phyloP scores from a whole-genome alignment of 208 protist genomes.

The Angomonas desouzai region DNA sequence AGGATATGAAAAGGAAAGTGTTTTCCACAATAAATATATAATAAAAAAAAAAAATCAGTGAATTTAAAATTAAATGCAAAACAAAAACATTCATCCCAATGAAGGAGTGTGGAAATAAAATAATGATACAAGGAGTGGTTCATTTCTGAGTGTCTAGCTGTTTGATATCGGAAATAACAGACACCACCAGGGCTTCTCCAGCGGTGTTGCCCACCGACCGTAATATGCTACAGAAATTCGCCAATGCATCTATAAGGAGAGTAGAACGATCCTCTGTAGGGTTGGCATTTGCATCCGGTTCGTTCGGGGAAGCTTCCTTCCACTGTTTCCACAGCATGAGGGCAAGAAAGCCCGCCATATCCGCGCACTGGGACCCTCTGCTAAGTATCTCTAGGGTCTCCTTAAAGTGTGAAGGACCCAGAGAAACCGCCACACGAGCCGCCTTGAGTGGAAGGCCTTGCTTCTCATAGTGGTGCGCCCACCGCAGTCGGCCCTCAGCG shows the following conservation, averaged over 20 bases:
- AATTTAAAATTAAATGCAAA: too few species aligned
- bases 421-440: conserved; percentile 40
- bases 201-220: conserved; percentile 48
- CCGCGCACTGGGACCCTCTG: conserved; percentile 47
- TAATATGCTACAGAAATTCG: conserved; percentile 57
- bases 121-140: too few species aligned
- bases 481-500: conserved; percentile 39
- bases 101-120: not conserved
- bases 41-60: too few species aligned
- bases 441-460: conserved; percentile 46
- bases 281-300: not conserved
- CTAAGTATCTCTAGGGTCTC: conserved; percentile 44
- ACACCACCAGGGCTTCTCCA: conserved; percentile 34
- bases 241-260: conserved; percentile 37
- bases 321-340: conserved; percentile 27
- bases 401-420: conserved; percentile 6
- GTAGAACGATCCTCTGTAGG: conserved; percentile 2
- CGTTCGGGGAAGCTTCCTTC: too few species aligned
- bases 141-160: too few species aligned
- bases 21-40: too few species aligned
- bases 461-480: conserved; percentile 50
- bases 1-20: too few species aligned
- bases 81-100: not conserved
- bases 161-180: conserved; percentile 25
- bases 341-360: conserved; percentile 64